phyloP scores from a whole-genome alignment of 352 stramenopile genomes.

The Elongisporangium undulatum region DNA sequence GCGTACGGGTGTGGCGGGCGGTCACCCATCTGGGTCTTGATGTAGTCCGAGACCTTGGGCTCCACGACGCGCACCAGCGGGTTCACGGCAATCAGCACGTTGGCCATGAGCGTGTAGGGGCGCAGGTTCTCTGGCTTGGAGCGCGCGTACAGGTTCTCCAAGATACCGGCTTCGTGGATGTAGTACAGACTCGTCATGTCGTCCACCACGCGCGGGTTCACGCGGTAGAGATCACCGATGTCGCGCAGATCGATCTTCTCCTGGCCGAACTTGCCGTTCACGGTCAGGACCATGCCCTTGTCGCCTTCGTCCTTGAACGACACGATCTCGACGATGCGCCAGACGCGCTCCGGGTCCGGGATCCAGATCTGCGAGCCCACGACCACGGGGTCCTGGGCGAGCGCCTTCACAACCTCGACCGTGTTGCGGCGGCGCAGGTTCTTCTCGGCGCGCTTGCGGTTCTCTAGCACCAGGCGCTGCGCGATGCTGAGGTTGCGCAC shows the following conservation, averaged over 20 bases:
- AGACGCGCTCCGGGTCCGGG: slow-evolving; percentile 76
- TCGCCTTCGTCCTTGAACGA: slow-evolving; percentile 40
- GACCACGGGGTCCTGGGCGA: slow-evolving; percentile 68
- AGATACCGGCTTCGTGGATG: slow-evolving; percentile 85
- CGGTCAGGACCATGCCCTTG: slow-evolving; percentile 64
- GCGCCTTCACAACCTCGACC: slow-evolving; percentile 57
- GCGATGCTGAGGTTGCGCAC: slow-evolving; percentile 59
- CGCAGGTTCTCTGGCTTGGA: slow-evolving; percentile 70
- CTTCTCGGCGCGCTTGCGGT: slow-evolving; percentile 66
- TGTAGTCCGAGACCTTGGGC: slow-evolving; percentile 84
- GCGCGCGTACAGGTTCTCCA: slow-evolving; percentile 75
- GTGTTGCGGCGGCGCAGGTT: slow-evolving; percentile 66
- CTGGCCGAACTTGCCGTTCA: slow-evolving; percentile 64
- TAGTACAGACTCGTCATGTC: slow-evolving; percentile 89
- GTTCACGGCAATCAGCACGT: slow-evolving; percentile 86
- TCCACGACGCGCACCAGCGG: slow-evolving; percentile 77
- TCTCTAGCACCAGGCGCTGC: slow-evolving; percentile 83
- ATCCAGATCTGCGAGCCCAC: slow-evolving; percentile 84
- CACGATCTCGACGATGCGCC: slow-evolving; percentile 80
- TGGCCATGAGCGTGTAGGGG: slow-evolving; percentile 87
- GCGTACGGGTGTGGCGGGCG: slow-evolving; percentile 79
- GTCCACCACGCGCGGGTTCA: slow-evolving; percentile 83
- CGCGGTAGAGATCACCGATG: slow-evolving; percentile 81
- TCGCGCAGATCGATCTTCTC: slow-evolving; percentile 77
- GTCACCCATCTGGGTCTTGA: slow-evolving; percentile 86